These are phyloP conservation scores for Amniculicola lignicola DNA, from an alignment of 495 filamentous ascomycete genomes.

Conservation along the genomic window DNA sequence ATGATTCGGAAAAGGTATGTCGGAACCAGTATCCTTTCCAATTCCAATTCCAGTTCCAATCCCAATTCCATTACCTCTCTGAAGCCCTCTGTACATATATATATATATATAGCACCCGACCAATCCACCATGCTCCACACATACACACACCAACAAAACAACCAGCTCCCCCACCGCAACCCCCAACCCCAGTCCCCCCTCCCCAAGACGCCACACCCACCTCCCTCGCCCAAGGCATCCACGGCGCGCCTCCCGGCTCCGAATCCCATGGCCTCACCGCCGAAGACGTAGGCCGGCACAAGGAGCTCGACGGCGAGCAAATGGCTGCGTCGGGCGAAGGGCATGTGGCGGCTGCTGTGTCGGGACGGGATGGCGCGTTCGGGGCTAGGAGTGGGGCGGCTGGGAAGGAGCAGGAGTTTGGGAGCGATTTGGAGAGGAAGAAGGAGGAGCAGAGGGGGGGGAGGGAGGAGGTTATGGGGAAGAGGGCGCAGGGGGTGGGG, in stretches of 20 bases:
- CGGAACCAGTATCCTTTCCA: too few relatives aligned
- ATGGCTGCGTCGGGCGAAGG: conserved; percentile 43
- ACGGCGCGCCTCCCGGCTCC: conserved; percentile 39
- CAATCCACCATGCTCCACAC: too few relatives aligned
- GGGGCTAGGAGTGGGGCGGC: conserved; percentile 29
- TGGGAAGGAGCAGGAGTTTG: conserved; percentile 40
- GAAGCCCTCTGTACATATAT: too few relatives aligned
- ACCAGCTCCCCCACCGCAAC: too few relatives aligned
- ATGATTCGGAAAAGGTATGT: too few relatives aligned
- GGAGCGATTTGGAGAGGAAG: conserved; percentile 46
- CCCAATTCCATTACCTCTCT: too few relatives aligned
- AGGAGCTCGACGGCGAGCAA: conserved; percentile 43
- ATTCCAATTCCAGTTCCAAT: too few relatives aligned
- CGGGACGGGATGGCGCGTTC: too few relatives aligned
- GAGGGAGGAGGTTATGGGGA: conserved; percentile 37
- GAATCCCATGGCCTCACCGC: conserved; percentile 34
- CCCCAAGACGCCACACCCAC: conserved; percentile 22
- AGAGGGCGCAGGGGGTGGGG: conserved; percentile 35
- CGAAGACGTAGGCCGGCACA: conserved; percentile 40
- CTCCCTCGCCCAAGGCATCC: conserved; percentile 38
- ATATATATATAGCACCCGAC: too few relatives aligned
- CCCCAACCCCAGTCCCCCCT: conserved; percentile 31
- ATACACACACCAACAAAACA: too few relatives aligned
- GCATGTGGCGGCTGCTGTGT: conserved; percentile 38
- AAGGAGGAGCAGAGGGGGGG: conserved; percentile 43